Percentiles rank a stretch among this genome's conserved stretches.
Conservation (phyloP, 352 stramenopile genomes). For the Phytophthora ohioensis region DNA sequence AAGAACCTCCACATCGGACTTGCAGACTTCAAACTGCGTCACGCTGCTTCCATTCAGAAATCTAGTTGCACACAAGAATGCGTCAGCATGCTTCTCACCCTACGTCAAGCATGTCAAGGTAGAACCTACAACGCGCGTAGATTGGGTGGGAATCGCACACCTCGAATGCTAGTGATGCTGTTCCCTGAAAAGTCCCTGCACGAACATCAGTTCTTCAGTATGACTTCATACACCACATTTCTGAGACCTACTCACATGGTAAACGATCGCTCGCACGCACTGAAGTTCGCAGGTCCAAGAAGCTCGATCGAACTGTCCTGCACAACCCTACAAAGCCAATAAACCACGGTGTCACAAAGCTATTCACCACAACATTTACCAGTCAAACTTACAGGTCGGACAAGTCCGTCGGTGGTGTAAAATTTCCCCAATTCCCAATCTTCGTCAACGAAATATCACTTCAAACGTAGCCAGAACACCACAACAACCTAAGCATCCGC, state of each 20-base stretch:
- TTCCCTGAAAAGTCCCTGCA: slow-evolving; percentile 44
- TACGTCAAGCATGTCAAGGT: background rate
- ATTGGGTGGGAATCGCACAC: slow-evolving; percentile 41
- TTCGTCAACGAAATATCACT: slow-evolving; percentile 38
- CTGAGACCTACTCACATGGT: slow-evolving; percentile 27
- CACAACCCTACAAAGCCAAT: slow-evolving; percentile 19
- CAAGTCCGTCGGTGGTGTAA: slow-evolving; percentile 40
- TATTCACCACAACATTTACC: background rate
- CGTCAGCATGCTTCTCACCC: background rate
- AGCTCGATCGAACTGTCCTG: slow-evolving; percentile 30
- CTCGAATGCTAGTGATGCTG: slow-evolving; percentile 35
- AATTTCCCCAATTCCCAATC: slow-evolving; percentile 31
- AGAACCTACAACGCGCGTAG: slow-evolving; percentile 31
- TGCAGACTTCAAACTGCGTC: slow-evolving; percentile 42
- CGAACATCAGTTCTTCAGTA: background rate
- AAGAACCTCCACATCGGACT: slow-evolving; percentile 40
- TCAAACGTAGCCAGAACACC: background rate
- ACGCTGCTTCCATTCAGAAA: slow-evolving; percentile 43
- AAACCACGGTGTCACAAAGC: background rate
- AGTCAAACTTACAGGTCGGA: slow-evolving; percentile 36
- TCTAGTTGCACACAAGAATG: slow-evolving; percentile 6
- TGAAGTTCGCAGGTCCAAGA: slow-evolving; percentile 39
- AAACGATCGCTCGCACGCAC: slow-evolving; percentile 37
- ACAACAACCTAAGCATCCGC: background rate
- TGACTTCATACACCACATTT: background rate